These are phyloP conservation scores for Inonotus hispidus DNA, from an alignment of 1,284 basidiomycete genomes.

Conservation along the genomic window DNA sequence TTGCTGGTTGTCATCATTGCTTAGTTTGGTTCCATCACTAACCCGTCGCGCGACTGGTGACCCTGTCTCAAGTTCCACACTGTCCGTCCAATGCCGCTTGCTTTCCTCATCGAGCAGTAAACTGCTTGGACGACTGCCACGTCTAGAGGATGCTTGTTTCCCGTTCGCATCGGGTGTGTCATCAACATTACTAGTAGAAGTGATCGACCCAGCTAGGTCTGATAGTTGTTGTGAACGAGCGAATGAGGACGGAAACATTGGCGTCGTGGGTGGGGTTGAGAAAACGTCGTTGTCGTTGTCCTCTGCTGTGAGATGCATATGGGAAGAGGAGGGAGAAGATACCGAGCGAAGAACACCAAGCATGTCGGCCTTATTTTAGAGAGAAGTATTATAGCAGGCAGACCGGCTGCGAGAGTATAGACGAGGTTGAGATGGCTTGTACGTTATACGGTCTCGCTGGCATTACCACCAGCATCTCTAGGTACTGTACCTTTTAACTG, in stretches of 20 bases:
- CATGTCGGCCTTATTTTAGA: background rate
- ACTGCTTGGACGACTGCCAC: constrained; percentile 42
- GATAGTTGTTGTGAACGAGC: constrained; percentile 20
- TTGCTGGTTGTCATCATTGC: background rate
- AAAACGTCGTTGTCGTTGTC: constrained; percentile 43
- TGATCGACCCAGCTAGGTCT: background rate
- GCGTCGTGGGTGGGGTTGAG: constrained; percentile 57
- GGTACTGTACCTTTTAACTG: background rate
- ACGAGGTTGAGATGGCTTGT: background rate
- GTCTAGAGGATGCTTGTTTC: constrained; percentile 42
- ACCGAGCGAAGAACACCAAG: background rate
- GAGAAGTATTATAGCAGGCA: background rate
- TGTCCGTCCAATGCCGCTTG: constrained; percentile 39
- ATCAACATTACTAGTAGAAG: background rate
- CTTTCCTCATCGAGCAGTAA: constrained; percentile 41
- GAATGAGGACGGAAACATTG: constrained; percentile 27
- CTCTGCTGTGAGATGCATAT: constrained; percentile 5
- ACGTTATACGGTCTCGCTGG: background rate
- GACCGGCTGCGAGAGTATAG: background rate
- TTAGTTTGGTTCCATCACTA: constrained; percentile 21
- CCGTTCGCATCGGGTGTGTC: constrained; percentile 22
- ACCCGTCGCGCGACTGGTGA: constrained; percentile 31
- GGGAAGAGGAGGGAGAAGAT: background rate
- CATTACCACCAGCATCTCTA: background rate
- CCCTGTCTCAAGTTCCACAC: constrained; percentile 40